Evolutionary conservation across 2,329 filamentous ascomycete genomes (phyloP), one percentile per base, ranked within the genome.

Genomic region (Thelonectria olida): DNA sequence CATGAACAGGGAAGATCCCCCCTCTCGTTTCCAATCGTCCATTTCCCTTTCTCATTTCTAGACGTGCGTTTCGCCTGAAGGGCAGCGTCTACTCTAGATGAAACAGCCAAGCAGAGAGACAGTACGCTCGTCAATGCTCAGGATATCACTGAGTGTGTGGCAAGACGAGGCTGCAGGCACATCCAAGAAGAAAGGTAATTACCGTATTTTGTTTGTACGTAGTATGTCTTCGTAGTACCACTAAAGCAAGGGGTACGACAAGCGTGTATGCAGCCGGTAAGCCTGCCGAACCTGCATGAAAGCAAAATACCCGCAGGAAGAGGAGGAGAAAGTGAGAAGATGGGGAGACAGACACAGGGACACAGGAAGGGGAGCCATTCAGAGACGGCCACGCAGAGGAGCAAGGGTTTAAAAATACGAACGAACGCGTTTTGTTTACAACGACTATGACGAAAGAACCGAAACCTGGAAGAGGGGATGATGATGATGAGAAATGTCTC

Each of bases 31-130:
- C 57, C 42, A 53, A 54, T 45, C 36, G 45, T 50, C 50, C 25
- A 49, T 44, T 45, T 36, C 42, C 49, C 50, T 20, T 60, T 58
- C 61, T 49, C 51, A 45, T 47, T 38, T 57, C 54, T 58, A 54
- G 28, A 31, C 28, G 54, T 54, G 57, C 58, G 67, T 71, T 70
- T 70, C 64, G 64, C 56, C 66, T 58, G 65, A 41, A n/a, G 60
- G 54, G 42, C 66, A 66, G 61, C 54, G 42, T 39, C 39, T 28
- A 68, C 58, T 66, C 50, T 70, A 63, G 62, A 54, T 71, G 67
- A 71, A 71, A 71, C 68, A 71, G 64, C 64, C 60, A 62, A 62
- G 62, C 61, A 45, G 34, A 36, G 41, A 57, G 25, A 9, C 6
- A 27, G 25, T 13, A 13, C 12, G 31, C 17, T 34, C 49, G n/a